phyloP scores from a whole-genome alignment of 371 early-diverging fungal species.

The Mucor lusitanicus region DNA sequence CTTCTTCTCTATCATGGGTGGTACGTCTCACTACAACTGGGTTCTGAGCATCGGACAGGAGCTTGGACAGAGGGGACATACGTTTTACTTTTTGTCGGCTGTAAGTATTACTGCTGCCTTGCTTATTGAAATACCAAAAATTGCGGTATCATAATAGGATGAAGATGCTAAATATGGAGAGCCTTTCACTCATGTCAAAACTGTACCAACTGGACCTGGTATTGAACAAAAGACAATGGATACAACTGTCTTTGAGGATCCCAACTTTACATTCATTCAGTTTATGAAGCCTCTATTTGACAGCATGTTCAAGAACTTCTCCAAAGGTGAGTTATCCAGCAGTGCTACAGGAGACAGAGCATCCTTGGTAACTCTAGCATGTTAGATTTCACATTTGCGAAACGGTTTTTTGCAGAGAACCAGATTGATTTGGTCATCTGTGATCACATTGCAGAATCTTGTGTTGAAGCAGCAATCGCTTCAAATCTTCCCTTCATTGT shows the following conservation, averaged over 20 bases:
- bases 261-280: neutral
- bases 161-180: neutral
- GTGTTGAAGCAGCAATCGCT: constrained; percentile 10
- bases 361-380: neutral
- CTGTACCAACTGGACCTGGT: neutral
- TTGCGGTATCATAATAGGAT: neutral
- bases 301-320: neutral
- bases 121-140: neutral
- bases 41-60: constrained; percentile 1
- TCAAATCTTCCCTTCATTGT: constrained; percentile 13
- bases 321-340: neutral
- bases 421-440: constrained; percentile 8
- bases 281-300: neutral
- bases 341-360: neutral
- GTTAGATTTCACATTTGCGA: neutral
- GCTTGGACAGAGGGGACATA: constrained; percentile 5
- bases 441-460: neutral
- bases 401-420: neutral
- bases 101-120: constrained; percentile 1
- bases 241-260: neutral
- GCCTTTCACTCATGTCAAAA: neutral
- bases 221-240: neutral
- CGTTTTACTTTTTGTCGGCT: constrained; percentile 5
- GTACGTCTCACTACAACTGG: constrained; percentile 7
- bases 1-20: neutral